phyloP scores from a whole-genome alignment of 306 rosid genomes.

The Cucurbita ficifolia region DNA sequence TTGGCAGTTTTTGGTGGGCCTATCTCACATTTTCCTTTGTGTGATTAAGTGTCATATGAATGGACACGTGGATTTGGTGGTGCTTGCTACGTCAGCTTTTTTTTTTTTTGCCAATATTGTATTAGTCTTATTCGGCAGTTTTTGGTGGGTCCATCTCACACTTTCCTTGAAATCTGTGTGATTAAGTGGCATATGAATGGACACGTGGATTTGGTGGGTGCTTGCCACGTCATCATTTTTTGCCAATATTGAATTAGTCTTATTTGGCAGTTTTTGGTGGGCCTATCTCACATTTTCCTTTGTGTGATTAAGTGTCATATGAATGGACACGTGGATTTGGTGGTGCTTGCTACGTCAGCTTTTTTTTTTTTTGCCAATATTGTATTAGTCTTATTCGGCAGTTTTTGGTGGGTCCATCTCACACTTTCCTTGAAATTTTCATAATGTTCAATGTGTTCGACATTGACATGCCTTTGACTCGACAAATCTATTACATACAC shows the following conservation, averaged over 20 bases:
- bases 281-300: no score
- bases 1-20: no score
- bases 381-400: not conserved
- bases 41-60: conserved; percentile 15
- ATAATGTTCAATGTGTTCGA: no score
- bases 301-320: conserved; percentile 13
- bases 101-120: not conserved
- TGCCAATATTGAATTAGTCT: no score
- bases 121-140: not conserved
- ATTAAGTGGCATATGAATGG: conserved; percentile 15
- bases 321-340: conserved; percentile 1
- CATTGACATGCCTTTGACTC: no score
- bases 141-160: not conserved
- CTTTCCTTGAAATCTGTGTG: not conserved
- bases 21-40: no score
- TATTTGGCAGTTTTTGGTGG: no score
- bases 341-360: conserved; percentile 13
- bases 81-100: conserved; percentile 13
- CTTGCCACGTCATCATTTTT: no score
- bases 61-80: not conserved
- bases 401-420: not conserved
- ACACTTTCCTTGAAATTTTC: no score
- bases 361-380: not conserved
- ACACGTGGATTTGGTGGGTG: not conserved
- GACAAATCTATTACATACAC: no score